Conservation (phyloP, 495 filamentous ascomycete genomes). For the Neurospora sp. region DNA sequence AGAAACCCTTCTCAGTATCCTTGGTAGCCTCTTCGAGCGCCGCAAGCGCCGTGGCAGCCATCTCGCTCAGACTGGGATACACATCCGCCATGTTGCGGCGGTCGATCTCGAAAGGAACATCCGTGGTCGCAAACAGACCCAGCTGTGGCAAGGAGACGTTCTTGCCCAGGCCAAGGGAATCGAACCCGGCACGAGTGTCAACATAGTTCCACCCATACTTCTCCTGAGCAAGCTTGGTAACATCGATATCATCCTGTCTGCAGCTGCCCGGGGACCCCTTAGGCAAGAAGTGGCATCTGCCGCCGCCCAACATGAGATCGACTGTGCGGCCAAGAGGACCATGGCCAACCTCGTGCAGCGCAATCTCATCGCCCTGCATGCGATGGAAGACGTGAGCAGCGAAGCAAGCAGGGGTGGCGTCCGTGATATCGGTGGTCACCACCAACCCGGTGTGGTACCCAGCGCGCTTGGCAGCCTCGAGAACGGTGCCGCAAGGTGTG, state of each 20-base stretch:
- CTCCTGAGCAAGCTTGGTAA: slow-evolving; percentile 55
- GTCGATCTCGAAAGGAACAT: slow-evolving; percentile 91
- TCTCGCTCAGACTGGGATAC: slow-evolving; percentile 87
- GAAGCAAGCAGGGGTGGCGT: slow-evolving; percentile 96
- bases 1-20: slow-evolving; percentile 86
- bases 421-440: slow-evolving; percentile 89
- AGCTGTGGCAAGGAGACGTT: slow-evolving; percentile 71
- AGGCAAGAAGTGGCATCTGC: slow-evolving; percentile 84
- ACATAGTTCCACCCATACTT: slow-evolving; percentile 74
- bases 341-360: slow-evolving; percentile 74
- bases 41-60: slow-evolving; percentile 72
- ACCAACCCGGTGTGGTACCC: slow-evolving; percentile 92
- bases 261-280: slow-evolving; percentile 70
- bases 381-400: slow-evolving; percentile 77
- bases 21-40: slow-evolving; percentile 74
- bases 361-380: slow-evolving; percentile 77
- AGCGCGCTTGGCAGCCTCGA: slow-evolving; percentile 85
- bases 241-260: slow-evolving; percentile 59
- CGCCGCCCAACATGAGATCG: slow-evolving; percentile 87
- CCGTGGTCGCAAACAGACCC: slow-evolving; percentile 71
- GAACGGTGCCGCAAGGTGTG: slow-evolving; percentile 81
- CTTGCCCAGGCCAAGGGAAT: slow-evolving; percentile 59
- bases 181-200: slow-evolving; percentile 61
- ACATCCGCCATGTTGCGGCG: slow-evolving; percentile 62
- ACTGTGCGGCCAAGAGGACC: slow-evolving; percentile 78